Percentiles rank a stretch among this genome's conserved stretches.
phyloP scores from a whole-genome alignment of 306 rosid species.

The Acacia acuminata region DNA sequence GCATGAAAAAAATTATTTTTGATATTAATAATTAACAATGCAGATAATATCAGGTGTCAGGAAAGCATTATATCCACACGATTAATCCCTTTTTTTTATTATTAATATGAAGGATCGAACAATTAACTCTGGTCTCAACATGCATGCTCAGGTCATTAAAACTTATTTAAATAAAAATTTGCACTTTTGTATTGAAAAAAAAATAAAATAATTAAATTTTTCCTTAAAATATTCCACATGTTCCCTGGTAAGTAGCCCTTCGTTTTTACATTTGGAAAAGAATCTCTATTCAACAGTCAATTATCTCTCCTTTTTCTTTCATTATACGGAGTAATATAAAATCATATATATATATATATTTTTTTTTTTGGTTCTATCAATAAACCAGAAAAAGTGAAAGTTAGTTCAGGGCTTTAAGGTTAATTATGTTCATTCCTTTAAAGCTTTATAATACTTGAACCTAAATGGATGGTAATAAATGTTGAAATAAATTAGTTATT shows the following conservation, averaged over 20 bases:
- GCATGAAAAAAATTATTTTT: not conserved
- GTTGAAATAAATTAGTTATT: no score
- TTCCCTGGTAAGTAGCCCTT: not conserved
- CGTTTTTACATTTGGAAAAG: constrained; percentile 18
- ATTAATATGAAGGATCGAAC: not conserved
- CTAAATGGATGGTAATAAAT: no score
- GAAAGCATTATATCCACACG: constrained; percentile 19
- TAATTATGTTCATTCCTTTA: not conserved
- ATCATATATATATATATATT: no score
- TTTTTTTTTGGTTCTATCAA: not conserved
- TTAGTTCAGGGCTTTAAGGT: not conserved
- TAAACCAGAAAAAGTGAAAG: not conserved
- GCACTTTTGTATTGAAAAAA: no score
- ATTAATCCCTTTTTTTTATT: not conserved
- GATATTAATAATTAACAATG: constrained; percentile 13
- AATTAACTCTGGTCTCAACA: constrained; percentile 15
- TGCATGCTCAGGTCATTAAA: not conserved
- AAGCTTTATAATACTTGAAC: not conserved
- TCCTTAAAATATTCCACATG: constrained; percentile 13
- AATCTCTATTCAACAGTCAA: constrained; percentile 29
- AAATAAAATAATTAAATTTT: not conserved
- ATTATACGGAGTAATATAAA: not conserved
- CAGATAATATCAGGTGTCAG: constrained; percentile 39
- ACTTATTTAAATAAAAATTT: not conserved
- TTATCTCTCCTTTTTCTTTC: not conserved